Percentiles rank a stretch among this genome's conserved stretches.
Conservation (phyloP, 2,329 filamentous ascomycete genomes). For the Xylaria sp. region DNA sequence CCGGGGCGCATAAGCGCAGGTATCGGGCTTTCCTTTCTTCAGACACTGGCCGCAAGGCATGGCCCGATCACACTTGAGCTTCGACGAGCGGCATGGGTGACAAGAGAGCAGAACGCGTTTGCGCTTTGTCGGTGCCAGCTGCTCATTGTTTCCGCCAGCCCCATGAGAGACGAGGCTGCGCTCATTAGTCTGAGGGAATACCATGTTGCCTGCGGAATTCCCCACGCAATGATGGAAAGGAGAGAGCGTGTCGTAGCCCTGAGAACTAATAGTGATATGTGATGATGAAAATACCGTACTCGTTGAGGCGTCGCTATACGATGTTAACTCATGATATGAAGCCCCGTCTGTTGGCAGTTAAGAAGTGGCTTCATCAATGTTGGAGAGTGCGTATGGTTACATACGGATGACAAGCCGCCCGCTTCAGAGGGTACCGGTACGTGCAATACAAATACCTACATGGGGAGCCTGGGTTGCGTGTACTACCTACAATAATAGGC, state of each 20-base stretch:
- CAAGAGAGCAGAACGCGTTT: conserved; percentile 48
- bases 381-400: not conserved
- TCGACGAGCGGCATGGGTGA: conserved; percentile 47
- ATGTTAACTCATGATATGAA: not conserved
- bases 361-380: not conserved
- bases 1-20: conserved; percentile 47
- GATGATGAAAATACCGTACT: not conserved
- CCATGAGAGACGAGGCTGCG: conserved; percentile 4
- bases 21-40: conserved; percentile 42
- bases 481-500: too few species aligned
- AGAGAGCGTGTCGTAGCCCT: not conserved
- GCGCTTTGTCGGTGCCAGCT: conserved; percentile 35
- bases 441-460: too few species aligned
- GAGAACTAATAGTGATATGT: not conserved
- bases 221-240: not conserved
- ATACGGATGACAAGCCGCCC: not conserved
- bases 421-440: too few species aligned
- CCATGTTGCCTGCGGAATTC: conserved; percentile 2
- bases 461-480: too few species aligned
- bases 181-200: conserved; percentile 1
- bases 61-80: conserved; percentile 52
- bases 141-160: conserved; percentile 4
- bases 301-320: not conserved
- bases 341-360: not conserved
- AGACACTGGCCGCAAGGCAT: conserved; percentile 49